phyloP scores from a whole-genome alignment of 306 rosid species.

The Fagus crenata region DNA sequence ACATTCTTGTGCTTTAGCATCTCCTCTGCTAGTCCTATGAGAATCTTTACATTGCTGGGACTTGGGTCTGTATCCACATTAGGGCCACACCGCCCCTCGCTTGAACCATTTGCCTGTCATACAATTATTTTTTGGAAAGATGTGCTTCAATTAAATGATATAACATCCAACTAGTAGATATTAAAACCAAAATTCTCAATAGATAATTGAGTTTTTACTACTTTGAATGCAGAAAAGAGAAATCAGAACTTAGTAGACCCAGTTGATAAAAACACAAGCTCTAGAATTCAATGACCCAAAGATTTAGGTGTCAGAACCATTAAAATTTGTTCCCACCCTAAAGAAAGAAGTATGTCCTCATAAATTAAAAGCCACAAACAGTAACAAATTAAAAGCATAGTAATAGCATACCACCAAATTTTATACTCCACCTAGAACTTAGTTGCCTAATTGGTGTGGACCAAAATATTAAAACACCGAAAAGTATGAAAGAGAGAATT shows the following conservation, averaged over 20 bases:
- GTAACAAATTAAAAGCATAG: not conserved
- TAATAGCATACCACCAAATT: not conserved
- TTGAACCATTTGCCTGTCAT: constrained; percentile 84
- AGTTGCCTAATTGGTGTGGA: too few species aligned
- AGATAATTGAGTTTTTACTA: not conserved
- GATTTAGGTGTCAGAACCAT: not conserved
- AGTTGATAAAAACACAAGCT: not conserved
- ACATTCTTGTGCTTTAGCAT: constrained; percentile 96
- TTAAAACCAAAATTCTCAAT: not conserved
- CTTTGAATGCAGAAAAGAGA: too few species aligned
- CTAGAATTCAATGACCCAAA: not conserved
- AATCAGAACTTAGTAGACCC: not conserved
- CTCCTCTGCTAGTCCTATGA: constrained; percentile 74
- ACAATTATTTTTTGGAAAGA: constrained; percentile 21
- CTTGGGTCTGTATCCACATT: constrained; percentile 77
- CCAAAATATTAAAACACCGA: too few species aligned
- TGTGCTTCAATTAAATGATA: constrained; percentile 13
- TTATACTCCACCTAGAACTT: too few species aligned
- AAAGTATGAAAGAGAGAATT: not conserved
- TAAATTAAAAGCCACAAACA: too few species aligned
- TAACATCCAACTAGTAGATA: constrained; percentile 7
- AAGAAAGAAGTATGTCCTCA: not conserved
- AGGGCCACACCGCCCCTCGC: constrained; percentile 75
- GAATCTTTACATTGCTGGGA: constrained; percentile 70
- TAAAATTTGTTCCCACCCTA: not conserved